phyloP scores from a whole-genome alignment of 257 asterid species.

The Solanum chiquidenum region DNA sequence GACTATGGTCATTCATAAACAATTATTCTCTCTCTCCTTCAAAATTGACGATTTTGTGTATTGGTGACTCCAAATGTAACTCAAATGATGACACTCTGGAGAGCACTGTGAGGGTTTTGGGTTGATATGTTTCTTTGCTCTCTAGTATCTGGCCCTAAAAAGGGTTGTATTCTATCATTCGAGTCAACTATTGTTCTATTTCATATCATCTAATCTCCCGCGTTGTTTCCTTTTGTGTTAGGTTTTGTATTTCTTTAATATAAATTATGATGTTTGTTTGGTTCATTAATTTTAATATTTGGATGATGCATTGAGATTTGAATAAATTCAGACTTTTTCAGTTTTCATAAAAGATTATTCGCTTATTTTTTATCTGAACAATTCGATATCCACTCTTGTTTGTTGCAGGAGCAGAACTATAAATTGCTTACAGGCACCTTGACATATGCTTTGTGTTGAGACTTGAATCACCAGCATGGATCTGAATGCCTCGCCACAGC shows the following conservation, averaged over 20 bases:
- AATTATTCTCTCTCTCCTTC: background rate
- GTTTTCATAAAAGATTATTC: background rate
- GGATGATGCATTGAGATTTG: background rate
- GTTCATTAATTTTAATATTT: background rate
- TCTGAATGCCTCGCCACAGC: constrained; percentile 87
- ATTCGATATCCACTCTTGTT: background rate
- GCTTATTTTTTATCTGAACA: background rate
- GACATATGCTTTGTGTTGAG: constrained; percentile 36
- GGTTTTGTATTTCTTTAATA: background rate
- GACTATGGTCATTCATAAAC: background rate
- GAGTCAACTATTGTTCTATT: background rate
- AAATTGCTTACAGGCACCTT: background rate
- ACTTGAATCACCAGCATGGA: constrained; percentile 75
- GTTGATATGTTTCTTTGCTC: background rate
- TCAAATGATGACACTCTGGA: background rate
- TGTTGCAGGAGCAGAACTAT: background rate
- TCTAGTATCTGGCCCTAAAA: background rate
- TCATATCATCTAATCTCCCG: background rate
- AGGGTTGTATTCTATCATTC: background rate
- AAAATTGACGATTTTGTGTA: background rate
- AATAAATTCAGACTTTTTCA: background rate
- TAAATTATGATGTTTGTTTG: background rate
- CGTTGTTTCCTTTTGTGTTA: background rate
- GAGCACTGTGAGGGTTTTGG: background rate
- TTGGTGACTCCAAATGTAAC: background rate